Base-by-base conservation (phyloP, 495 filamentous ascomycete genomes). In the Jackrogersella minutella region DNA sequence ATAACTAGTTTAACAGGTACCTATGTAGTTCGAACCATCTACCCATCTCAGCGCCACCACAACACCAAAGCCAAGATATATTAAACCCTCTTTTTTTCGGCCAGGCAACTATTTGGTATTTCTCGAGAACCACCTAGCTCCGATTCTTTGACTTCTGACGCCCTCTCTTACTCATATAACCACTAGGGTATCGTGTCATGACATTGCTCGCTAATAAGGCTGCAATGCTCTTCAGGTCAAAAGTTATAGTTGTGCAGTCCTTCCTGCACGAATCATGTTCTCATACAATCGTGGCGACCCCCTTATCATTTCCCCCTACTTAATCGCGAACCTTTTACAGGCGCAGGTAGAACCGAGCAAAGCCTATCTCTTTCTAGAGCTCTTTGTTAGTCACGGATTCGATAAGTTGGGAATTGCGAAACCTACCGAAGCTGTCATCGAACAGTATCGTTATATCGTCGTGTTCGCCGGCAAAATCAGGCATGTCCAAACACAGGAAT, bases 361-460 rank as follows among this genome's bases (percentile, higher is more conserved):
- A 83, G 76, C 46, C 71, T 78, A 50, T 82, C 80, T 56, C 79
- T 79, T 65, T 81, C 80, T 83, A 49, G 17, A 44, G 6, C 9
- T 6, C 30, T n/a, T n/a, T 13, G 64, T 78, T 68, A 79, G 76
- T 64, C 21, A 41, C 7, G 14, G 1, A 24, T 61, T 9, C 13
- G 36, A 43, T 14, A 51, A 0, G 31, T 2, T 47, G 11, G 47
- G 6, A 10, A 19, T 5, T 34, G 30, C 28, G 26, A 28, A 43
- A 85, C 90, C 76, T 81, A 97, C 93, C 91, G 69, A 84, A 75
- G 72, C 89, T 89, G 24, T 78, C 87, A 40, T 96, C 91, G 80
- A 97, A 97, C 21, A 86, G 71, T 69, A 97, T 89, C 19, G 87
- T 80, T 69, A 97, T 90, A 78, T 97, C 93, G 76, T 96, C 93